Evolutionary conservation across 2,329 filamentous ascomycete genomes (phyloP).

Genomic region (Diaporthe sp.): DNA sequence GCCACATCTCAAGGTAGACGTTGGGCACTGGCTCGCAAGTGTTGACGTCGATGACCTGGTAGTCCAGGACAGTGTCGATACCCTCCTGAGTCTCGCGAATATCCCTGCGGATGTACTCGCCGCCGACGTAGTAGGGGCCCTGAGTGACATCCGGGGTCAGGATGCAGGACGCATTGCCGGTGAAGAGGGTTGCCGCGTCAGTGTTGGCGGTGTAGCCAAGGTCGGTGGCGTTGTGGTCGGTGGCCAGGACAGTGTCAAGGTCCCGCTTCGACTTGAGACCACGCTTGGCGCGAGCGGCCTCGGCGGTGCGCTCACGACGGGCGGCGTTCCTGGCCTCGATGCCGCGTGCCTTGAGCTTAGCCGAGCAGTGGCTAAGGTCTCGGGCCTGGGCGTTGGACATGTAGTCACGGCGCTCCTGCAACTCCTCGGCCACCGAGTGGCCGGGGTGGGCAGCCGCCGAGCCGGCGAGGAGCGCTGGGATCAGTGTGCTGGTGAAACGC

Average conservation of each 20-base stretch:
- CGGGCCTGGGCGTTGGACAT: conserved; percentile 54
- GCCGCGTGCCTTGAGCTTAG: conserved; percentile 60
- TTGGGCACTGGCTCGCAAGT: conserved; percentile 65
- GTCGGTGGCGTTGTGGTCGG: conserved; percentile 51
- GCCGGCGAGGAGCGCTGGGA: conserved; percentile 42
- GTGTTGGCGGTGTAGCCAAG: conserved; percentile 47
- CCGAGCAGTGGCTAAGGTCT: conserved; percentile 60
- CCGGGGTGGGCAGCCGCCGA: conserved; percentile 58
- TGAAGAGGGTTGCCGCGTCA: conserved; percentile 49
- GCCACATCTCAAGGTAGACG: conserved; percentile 66
- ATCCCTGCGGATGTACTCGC: conserved; percentile 63
- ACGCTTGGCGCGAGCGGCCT: conserved; percentile 57
- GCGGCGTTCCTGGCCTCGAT: conserved; percentile 57
- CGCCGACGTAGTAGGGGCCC: conserved; percentile 64
- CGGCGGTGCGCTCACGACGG: conserved; percentile 57
- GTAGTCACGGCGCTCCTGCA: conserved; percentile 62
- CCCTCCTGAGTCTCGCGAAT: conserved; percentile 61
- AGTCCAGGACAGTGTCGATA: conserved; percentile 62
- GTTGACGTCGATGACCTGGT: conserved; percentile 66
- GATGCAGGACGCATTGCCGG: conserved; percentile 56
- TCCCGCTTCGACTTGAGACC: conserved; percentile 46
- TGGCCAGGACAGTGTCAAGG: conserved; percentile 48
- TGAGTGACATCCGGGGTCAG: conserved; percentile 60
- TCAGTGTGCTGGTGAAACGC: conserved; percentile 43
- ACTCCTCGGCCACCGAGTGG: conserved; percentile 61